Evolutionary conservation across 2,329 filamentous ascomycete genomes (phyloP).

Genomic region (Curvularia spicifera): DNA sequence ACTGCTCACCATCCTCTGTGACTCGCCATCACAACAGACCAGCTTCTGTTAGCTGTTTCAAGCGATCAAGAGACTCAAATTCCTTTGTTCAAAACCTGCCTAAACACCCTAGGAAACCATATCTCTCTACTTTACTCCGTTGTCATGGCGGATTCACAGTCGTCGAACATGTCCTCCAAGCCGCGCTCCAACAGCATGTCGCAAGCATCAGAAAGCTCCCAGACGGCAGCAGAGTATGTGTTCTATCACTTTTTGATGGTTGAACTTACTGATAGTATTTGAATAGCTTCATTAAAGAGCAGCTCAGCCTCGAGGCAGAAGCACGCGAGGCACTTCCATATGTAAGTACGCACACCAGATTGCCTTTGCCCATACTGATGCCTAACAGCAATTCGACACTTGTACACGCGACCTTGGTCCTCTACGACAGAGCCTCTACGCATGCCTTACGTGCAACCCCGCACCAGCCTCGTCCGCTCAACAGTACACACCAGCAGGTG

Average conservation of each 20-base stretch:
- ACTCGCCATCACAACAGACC: not conserved
- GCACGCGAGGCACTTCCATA: slow-evolving; percentile 94
- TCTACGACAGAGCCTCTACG: slow-evolving; percentile 86
- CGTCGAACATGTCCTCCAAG: slow-evolving; percentile 32
- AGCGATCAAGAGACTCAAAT: not conserved
- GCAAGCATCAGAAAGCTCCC: slow-evolving; percentile 58
- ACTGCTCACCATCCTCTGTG: slow-evolving; percentile 3
- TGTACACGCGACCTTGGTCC: slow-evolving; percentile 91
- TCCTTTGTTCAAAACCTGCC: not conserved
- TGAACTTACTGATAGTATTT: not conserved
- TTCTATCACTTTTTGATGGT: no score
- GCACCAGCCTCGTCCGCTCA: slow-evolving; percentile 68
- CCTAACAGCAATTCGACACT: slow-evolving; percentile 79
- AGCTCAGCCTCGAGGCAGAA: slow-evolving; percentile 91
- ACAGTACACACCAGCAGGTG: slow-evolving; percentile 74
- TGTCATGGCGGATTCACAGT: slow-evolving; percentile 40
- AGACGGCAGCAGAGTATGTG: slow-evolving; percentile 59
- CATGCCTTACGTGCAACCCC: slow-evolving; percentile 92
- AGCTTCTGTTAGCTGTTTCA: not conserved
- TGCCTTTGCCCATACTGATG: slow-evolving; percentile 20
- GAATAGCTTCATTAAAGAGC: slow-evolving; percentile 80
- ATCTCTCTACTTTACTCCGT: not conserved
- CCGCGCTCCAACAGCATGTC: slow-evolving; percentile 51
- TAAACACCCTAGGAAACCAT: not conserved
- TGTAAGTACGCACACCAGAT: slow-evolving; percentile 59